Conservation (phyloP, 108 stramenopile species). For the Fragilaria crotonensis region DNA sequence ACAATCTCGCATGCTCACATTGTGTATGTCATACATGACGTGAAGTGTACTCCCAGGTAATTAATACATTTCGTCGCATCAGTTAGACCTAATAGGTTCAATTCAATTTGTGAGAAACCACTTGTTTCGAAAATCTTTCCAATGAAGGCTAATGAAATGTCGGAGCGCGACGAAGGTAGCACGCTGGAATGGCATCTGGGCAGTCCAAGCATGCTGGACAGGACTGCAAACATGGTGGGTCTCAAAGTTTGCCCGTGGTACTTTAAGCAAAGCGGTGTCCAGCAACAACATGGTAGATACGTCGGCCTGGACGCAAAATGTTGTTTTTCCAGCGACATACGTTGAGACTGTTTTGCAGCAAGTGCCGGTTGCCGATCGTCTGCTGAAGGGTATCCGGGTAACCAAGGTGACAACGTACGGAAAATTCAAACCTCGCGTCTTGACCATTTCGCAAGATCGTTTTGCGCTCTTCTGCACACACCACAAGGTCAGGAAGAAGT, state of each 20-base stretch:
- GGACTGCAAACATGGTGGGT: no score
- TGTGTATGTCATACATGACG: no score
- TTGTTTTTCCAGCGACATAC: not conserved
- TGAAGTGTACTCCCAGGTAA: no score
- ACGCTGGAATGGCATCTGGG: no score
- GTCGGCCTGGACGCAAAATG: not conserved
- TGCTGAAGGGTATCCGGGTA: slow-evolving; percentile 28
- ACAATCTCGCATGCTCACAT: no score
- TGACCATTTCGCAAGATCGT: slow-evolving; percentile 52
- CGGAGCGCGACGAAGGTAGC: no score
- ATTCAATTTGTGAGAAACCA: no score
- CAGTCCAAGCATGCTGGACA: no score
- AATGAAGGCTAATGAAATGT: no score
- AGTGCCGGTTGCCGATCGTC: slow-evolving; percentile 17
- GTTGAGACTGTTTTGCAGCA: slow-evolving; percentile 29
- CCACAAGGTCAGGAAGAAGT: slow-evolving; percentile 9
- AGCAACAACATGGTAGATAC: not conserved
- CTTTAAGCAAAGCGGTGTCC: not conserved
- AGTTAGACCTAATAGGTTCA: no score
- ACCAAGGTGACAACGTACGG: slow-evolving; percentile 38
- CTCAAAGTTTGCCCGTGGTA: not conserved
- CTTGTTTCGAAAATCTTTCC: no score
- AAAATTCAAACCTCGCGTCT: slow-evolving; percentile 28
- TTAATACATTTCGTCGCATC: no score
- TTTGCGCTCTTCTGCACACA: slow-evolving; percentile 63